Evolutionary conservation across 2,329 filamentous ascomycete species (phyloP), one percentile per base, ranked within the genome.

Genomic region (Tympanopsis confertula): DNA sequence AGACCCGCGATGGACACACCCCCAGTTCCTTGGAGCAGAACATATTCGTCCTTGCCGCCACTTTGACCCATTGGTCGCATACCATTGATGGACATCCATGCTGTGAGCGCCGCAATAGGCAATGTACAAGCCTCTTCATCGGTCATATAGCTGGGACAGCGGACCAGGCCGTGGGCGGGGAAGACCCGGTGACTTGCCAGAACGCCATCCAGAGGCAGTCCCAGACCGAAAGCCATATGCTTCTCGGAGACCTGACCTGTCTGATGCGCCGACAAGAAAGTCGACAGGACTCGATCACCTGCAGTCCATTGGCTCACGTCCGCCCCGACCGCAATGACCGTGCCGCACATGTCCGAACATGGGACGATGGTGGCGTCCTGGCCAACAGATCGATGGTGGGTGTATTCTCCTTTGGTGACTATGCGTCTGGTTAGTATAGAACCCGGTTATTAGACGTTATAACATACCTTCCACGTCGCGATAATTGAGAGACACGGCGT

Each of bases 261-360:
- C 38, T 76, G 56, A 47, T 74, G 68, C 5, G 56, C 57, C 51
- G 72, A 68, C 46, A 69, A 69, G 56, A 82, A 85, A 37, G 72
- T 81, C 15, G 70, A 70, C 39, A 82, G 65, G 28, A 86, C 79
- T n/a, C 77, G 71, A 40, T 82, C 72, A 41, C 79, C 78, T 13
- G 61, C 55, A 38, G 65, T 62, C 60, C 72, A 73, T 4, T 59
- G 57, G 3, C 55, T 51, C 7, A 62, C 58, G n/a, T 57, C 61
- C 14, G 62, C 51, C 22, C 71, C 70, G 20, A 69, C 47, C 13
- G 64, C 53, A 2, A 71, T 58, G 35, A 85, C 61, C 5, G 65
- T 64, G 33, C 80, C 81, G 56, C 77, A 81, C 66, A 81, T 82
- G 55, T 86, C 81, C 17, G 77, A 81, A 54, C 74, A 79, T 2